Conservation (phyloP, 306 rosid species). For the Gynostemma pentaphyllum region DNA sequence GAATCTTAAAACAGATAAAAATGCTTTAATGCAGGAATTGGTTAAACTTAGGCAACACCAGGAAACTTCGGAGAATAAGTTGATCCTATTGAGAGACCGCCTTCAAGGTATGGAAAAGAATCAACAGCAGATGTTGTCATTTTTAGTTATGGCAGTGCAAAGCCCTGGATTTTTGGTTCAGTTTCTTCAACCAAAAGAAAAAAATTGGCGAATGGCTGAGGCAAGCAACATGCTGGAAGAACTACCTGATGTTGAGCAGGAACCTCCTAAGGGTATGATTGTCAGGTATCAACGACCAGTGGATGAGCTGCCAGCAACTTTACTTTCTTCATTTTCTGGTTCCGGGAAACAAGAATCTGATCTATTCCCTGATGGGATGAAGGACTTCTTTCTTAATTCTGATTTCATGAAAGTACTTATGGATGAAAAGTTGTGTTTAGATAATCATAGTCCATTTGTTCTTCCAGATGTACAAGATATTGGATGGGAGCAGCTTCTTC, state of each 20-base stretch:
- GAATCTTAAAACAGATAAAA: conserved; percentile 65
- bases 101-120: conserved; percentile 83
- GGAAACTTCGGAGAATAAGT: conserved; percentile 50
- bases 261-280: conserved; percentile 45
- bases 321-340: conserved; percentile 18
- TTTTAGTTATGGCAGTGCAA: conserved; percentile 92
- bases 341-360: conserved; percentile 27
- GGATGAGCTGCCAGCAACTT: conserved; percentile 27
- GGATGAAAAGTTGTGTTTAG: conserved; percentile 60
- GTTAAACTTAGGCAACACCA: conserved; percentile 73
- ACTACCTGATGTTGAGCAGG: conserved; percentile 21
- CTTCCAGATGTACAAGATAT: conserved; percentile 54
- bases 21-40: conserved; percentile 61
- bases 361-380: conserved; percentile 33
- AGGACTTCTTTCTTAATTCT: conserved; percentile 49
- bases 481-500: conserved; percentile 65
- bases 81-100: conserved; percentile 51
- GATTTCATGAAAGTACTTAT: conserved; percentile 65
- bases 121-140: conserved; percentile 93
- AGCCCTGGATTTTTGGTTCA: conserved; percentile 71
- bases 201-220: conserved; percentile 62
- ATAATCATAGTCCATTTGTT: conserved; percentile 39
- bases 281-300: conserved; percentile 55
- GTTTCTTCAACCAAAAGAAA: conserved; percentile 71
- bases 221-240: conserved; percentile 35